These are phyloP conservation scores for Theobroma grandiflorum DNA, from an alignment of 441 rosid species.

Conservation along the genomic window DNA sequence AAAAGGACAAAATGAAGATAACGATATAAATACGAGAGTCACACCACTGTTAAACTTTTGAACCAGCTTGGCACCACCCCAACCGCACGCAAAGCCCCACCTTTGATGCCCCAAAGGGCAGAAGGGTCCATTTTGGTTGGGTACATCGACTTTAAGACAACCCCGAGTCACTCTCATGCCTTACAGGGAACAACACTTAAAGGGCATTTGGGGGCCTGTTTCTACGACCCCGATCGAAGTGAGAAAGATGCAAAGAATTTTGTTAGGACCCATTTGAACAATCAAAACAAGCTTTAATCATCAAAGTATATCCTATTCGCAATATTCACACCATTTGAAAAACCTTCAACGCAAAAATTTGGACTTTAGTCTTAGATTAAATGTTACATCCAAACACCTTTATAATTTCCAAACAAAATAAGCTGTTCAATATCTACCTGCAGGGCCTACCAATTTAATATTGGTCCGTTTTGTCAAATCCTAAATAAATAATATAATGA, in stretches of 20 bases:
- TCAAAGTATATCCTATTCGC: background rate
- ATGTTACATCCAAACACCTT: background rate
- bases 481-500: background rate
- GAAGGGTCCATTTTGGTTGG: background rate
- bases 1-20: background rate
- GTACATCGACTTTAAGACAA: background rate
- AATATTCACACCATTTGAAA: background rate
- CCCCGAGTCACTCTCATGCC: background rate
- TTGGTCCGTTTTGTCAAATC: constrained; percentile 7
- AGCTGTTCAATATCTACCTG: constrained; percentile 21
- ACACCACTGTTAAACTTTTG: background rate
- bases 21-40: constrained; percentile 3
- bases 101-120: background rate
- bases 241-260: constrained; percentile 15
- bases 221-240: background rate
- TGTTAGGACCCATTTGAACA: constrained; percentile 12
- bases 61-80: constrained; percentile 15
- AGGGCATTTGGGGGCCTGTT: background rate
- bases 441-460: constrained; percentile 17
- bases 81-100: background rate
- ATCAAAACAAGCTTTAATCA: constrained; percentile 3
- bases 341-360: background rate
- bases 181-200: background rate
- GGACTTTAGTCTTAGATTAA: background rate
- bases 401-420: background rate